Conservation (phyloP, 2,329 filamentous ascomycete species). For the Phaeosphaeriaceae sp. region DNA sequence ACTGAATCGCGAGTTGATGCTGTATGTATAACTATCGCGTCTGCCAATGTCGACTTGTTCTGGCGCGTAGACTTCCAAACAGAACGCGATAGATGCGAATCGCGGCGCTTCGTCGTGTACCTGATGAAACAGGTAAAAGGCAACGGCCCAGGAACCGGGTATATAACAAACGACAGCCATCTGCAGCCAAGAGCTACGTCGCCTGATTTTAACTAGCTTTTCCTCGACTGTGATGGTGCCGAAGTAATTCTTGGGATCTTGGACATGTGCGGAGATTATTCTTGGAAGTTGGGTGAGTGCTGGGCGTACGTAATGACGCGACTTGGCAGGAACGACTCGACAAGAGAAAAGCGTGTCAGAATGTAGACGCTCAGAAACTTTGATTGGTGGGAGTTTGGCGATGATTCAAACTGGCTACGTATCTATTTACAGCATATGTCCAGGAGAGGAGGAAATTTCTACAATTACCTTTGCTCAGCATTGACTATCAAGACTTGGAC, state of each 20-base stretch:
- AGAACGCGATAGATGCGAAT: not conserved
- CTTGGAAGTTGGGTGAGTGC: not conserved
- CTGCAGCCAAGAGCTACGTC: not conserved
- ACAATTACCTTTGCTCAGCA: too few species aligned
- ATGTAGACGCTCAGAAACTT: not conserved
- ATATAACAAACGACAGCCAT: not conserved
- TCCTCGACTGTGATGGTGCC: not conserved
- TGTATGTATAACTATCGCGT: too few species aligned
- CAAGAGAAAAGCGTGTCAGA: not conserved
- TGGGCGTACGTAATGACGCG: slow-evolving; percentile 1
- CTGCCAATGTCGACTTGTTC: not conserved
- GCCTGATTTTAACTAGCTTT: not conserved
- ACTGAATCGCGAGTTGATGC: too few species aligned
- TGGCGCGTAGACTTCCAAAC: not conserved
- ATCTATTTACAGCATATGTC: too few species aligned
- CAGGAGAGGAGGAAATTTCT: too few species aligned
- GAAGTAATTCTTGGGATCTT: not conserved
- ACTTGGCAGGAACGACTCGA: slow-evolving; percentile 1
- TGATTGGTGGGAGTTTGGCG: not conserved
- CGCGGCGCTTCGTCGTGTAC: not conserved
- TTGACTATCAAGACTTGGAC: too few species aligned
- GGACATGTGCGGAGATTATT: not conserved
- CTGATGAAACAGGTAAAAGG: not conserved
- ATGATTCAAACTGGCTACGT: too few species aligned
- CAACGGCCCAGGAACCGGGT: too few species aligned